Conservation (phyloP, 306 rosid genomes). For the Quercus variabilis region DNA sequence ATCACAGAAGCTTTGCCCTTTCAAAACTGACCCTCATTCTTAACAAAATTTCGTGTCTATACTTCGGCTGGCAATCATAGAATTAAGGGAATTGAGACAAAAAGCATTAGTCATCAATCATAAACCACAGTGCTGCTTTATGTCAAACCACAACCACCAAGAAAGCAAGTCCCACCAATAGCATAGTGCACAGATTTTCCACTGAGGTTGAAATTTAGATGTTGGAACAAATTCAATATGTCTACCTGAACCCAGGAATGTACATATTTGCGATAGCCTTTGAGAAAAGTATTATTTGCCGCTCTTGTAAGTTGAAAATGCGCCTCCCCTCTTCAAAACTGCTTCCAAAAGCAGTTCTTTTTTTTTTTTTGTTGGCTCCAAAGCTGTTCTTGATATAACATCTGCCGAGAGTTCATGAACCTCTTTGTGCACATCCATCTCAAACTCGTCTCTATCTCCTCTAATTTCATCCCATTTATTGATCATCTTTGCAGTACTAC, state of each 20-base stretch:
- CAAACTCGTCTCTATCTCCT: constrained; percentile 52
- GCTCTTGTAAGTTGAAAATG: constrained; percentile 63
- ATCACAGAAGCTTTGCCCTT: no score
- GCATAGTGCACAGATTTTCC: not conserved
- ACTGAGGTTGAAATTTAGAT: not conserved
- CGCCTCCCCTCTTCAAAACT: constrained; percentile 63
- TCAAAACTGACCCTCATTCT: no score
- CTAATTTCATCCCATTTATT: constrained; percentile 54
- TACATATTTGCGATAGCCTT: constrained; percentile 51
- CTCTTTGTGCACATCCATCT: constrained; percentile 56
- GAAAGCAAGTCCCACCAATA: not conserved
- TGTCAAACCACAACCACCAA: not conserved
- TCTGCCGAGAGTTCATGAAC: constrained; percentile 58
- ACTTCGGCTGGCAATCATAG: no score
- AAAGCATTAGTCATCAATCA: no score
- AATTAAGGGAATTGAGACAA: no score
- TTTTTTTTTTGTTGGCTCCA: no score
- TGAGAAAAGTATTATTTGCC: constrained; percentile 51
- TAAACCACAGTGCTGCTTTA: no score
- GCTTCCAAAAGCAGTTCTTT: constrained; percentile 74
- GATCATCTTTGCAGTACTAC: constrained; percentile 40
- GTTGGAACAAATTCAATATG: not conserved
- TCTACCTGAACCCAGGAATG: constrained; percentile 76
- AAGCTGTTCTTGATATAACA: constrained; percentile 67
- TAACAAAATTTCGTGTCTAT: no score